Conservation (phyloP, 352 stramenopile species). For the Elongisporangium undulatum region DNA sequence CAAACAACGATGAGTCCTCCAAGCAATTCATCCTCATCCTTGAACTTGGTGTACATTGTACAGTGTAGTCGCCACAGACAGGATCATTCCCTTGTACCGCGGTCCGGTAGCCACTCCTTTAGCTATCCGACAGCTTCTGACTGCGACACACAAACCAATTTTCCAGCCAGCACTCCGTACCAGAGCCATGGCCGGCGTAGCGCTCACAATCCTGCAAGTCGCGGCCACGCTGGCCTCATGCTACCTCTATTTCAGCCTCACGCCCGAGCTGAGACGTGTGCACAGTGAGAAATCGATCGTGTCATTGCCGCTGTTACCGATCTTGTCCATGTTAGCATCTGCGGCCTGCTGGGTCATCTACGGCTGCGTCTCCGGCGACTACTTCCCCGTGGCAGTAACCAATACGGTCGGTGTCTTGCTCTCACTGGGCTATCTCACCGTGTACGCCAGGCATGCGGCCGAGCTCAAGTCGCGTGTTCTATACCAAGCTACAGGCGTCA, state of each 20-base stretch:
- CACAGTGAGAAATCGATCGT: constrained; percentile 21
- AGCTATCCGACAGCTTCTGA: too few relatives aligned
- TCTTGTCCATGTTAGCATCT: constrained; percentile 59
- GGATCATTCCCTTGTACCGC: too few relatives aligned
- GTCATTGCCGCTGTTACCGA: constrained; percentile 30
- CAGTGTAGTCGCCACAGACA: too few relatives aligned
- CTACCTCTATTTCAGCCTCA: constrained; percentile 38
- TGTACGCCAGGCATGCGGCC: constrained; percentile 28
- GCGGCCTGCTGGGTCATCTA: constrained; percentile 52
- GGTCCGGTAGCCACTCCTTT: too few relatives aligned
- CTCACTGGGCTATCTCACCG: constrained; percentile 35
- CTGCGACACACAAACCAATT: too few relatives aligned
- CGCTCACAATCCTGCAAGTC: too few relatives aligned
- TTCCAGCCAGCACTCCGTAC: too few relatives aligned
- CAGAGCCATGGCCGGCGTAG: too few relatives aligned
- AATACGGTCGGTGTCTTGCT: constrained; percentile 38
- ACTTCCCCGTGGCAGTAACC: constrained; percentile 48
- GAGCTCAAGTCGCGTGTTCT: constrained; percentile 21
- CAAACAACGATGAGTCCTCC: too few relatives aligned
- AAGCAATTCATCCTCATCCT: too few relatives aligned
- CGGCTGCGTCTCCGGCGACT: constrained; percentile 36
- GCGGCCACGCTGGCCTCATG: constrained; percentile 38
- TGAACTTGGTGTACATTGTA: too few relatives aligned
- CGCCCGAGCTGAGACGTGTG: constrained; percentile 30
- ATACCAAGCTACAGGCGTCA: too few relatives aligned